Conservation (phyloP, 441 rosid species). For the Pelargonium myrrhifolium region DNA sequence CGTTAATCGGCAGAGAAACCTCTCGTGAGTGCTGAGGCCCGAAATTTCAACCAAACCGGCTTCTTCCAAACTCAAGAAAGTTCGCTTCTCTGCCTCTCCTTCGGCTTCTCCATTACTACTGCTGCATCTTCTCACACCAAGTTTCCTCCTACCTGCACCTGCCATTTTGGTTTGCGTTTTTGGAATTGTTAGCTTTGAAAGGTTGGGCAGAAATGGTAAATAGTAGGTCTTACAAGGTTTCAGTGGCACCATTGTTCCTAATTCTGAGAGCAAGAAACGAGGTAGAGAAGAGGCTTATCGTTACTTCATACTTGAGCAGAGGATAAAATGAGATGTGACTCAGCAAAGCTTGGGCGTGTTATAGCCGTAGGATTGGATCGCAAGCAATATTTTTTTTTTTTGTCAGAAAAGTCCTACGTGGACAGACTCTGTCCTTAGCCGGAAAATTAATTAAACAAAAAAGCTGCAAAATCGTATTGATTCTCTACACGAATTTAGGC, state of each 20-base stretch:
- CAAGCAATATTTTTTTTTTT: no score
- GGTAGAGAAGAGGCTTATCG: no score
- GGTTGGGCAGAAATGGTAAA: conserved; percentile 19
- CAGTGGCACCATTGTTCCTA: conserved; percentile 25
- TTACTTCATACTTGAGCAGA: no score
- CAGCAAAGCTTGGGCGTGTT: no score
- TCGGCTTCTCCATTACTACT: conserved; percentile 30
- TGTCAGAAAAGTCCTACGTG: no score
- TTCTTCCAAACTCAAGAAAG: conserved; percentile 69
- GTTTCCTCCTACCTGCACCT: conserved; percentile 13
- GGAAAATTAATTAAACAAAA: no score
- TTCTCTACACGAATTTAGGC: no score
- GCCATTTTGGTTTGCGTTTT: conserved; percentile 9
- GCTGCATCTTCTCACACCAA: conserved; percentile 19
- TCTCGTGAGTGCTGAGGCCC: conserved; percentile 74
- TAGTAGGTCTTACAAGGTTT: conserved; percentile 11
- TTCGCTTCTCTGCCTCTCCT: conserved; percentile 29
- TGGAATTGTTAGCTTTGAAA: conserved; percentile 10
- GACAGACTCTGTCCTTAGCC: no score
- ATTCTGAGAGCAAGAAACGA: no score
- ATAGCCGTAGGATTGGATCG: no score
- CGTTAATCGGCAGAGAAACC: conserved; percentile 76
- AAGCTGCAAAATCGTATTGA: no score
- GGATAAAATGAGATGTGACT: no score
- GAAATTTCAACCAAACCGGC: conserved; percentile 79